Evolutionary conservation across 768 basidiomycete genomes (phyloP), one percentile per base, ranked within the genome.

Genomic region (Leccinum incarnatum): DNA sequence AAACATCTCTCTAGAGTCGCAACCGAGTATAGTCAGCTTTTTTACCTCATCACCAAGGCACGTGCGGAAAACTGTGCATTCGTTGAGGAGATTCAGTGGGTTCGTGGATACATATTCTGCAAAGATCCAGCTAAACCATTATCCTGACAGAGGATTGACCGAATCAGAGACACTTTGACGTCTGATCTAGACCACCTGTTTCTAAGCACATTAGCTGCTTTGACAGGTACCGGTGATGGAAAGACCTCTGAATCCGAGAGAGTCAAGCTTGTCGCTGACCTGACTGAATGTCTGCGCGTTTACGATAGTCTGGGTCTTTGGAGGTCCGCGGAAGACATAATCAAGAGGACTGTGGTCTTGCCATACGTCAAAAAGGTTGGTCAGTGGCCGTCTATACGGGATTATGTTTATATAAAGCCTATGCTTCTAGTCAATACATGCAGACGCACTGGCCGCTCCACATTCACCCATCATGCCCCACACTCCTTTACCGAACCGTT

Each of bases 21-120:
- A 14, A 80, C 86, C 9, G 97, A 98, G 73, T 98, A 96, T 69
- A 91, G 84, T 10, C 95, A 98, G 69, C 80, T 98, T 19, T 79
- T 94, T 25, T 99, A 99, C 71, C 91, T 97, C 63, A 82, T 84
- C 25, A 82, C 85, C 19, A 96, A 97, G 72, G 93, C 95, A 11
- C 79, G 83, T 6, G 75, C 76, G 10, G 90, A 95, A 65, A 82
- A 83, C 2, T 94, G 93, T 62, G 83, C 78, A 2, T 95, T 93
- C 62, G 85, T 96, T 3, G 82, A 87, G 56, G 88, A 91, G 63
- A 81, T 95, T 5, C 87, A 93, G 79, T 91, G 89, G 83, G 96
- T 98, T 70, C 72, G 78, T 80, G 59, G 70, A 62, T 64, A 61
- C 65, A 34, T 56, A 19, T 34, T 62, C 27, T 57, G 53, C 40